phyloP scores from a whole-genome alignment of 148 eudicot genomes.

The Silene uniflora region DNA sequence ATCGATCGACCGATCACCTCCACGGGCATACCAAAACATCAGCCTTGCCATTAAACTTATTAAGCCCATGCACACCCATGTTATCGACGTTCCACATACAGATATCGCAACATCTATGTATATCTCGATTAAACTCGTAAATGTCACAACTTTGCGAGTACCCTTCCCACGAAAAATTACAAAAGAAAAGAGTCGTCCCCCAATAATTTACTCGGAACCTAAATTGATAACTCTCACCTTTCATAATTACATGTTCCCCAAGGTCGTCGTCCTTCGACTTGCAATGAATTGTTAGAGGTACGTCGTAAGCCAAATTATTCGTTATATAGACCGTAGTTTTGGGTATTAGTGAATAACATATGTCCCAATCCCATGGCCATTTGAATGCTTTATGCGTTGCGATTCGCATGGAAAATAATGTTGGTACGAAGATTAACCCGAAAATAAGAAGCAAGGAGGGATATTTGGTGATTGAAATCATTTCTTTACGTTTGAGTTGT shows the following conservation, averaged over 20 bases:
- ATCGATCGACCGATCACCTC: neutral
- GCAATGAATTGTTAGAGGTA: neutral
- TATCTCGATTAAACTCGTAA: neutral
- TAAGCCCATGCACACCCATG: neutral
- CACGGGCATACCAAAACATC: neutral
- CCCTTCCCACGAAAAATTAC: neutral
- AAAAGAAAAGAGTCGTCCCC: constrained; percentile 1
- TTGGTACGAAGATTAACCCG: neutral
- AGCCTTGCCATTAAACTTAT: constrained; percentile 1
- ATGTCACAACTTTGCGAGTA: neutral
- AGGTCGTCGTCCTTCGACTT: constrained; percentile 2
- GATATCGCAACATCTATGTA: constrained; percentile 8
- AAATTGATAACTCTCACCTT: neutral
- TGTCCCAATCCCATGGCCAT: neutral
- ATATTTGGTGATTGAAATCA: neutral
- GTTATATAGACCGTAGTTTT: neutral
- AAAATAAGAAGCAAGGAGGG: neutral
- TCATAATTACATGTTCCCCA: neutral
- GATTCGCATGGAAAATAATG: too few relatives aligned
- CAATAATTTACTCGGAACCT: neutral
- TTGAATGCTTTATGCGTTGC: neutral
- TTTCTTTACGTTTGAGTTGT: neutral
- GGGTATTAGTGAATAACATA: neutral
- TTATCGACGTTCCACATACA: neutral
- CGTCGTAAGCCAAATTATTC: neutral